These are phyloP conservation scores for Ceratocystis alfenasii DNA, from an alignment of 2,329 filamentous ascomycete species.

Conservation along the genomic window DNA sequence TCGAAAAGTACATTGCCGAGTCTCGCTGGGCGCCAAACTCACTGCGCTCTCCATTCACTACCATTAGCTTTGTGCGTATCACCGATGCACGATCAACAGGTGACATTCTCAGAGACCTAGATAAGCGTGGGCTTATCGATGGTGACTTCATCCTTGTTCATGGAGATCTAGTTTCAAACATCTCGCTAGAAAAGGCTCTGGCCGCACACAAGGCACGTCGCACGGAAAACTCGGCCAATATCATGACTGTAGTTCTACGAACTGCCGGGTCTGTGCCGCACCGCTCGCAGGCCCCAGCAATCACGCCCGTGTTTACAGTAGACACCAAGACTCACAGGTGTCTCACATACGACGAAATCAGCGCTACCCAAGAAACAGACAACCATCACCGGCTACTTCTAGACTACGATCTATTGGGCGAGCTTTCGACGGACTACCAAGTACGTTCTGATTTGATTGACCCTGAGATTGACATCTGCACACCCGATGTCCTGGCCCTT, in stretches of 20 bases:
- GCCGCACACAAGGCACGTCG: conserved; percentile 69
- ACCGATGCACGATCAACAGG: conserved; percentile 73
- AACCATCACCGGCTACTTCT: conserved; percentile 45
- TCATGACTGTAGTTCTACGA: conserved; percentile 90
- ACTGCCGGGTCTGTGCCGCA: conserved; percentile 61
- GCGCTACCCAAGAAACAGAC: conserved; percentile 52
- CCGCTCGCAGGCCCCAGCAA: conserved; percentile 61
- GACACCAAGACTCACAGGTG: conserved; percentile 70
- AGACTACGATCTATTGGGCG: conserved; percentile 66
- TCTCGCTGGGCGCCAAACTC: conserved; percentile 58
- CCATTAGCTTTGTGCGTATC: conserved; percentile 74
- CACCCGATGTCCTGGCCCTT: conserved; percentile 81
- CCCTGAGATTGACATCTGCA: conserved; percentile 93
- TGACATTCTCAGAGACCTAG: conserved; percentile 87
- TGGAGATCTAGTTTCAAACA: conserved; percentile 82
- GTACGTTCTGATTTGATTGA: conserved; percentile 82
- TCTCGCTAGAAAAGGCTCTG: conserved; percentile 69
- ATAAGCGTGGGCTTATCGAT: conserved; percentile 70
- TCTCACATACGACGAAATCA: conserved; percentile 88
- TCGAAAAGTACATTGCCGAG: conserved; percentile 72
- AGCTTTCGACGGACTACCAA: conserved; percentile 60
- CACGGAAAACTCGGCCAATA: conserved; percentile 77
- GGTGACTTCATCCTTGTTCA: conserved; percentile 89
- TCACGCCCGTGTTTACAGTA: conserved; percentile 74
- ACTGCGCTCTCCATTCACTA: conserved; percentile 54